Evolutionary conservation across 306 rosid species (phyloP).

Genomic region (Cicer judaicum): DNA sequence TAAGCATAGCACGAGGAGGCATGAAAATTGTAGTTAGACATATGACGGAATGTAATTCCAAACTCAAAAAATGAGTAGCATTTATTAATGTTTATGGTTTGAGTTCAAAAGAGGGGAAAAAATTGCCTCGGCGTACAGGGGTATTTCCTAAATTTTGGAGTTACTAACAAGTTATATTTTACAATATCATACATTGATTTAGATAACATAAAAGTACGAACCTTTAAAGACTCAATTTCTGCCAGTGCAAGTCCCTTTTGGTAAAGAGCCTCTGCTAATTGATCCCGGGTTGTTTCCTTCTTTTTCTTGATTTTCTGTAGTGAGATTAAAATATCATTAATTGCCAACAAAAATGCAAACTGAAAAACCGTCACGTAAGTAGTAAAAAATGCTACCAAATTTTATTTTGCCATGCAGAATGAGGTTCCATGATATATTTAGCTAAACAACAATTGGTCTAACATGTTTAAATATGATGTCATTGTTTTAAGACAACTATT

Average conservation of each 20-base stretch:
- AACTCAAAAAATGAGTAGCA: slow-evolving; percentile 2
- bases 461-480: slow-evolving; percentile 27
- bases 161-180: slow-evolving; percentile 3
- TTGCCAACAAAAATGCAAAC: slow-evolving; percentile 34
- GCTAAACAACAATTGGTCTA: slow-evolving; percentile 12
- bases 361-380: slow-evolving; percentile 3
- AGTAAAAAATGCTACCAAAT: slow-evolving; percentile 1
- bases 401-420: background rate
- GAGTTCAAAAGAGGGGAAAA: background rate
- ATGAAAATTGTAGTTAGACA: slow-evolving; percentile 4
- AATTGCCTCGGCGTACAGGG: slow-evolving; percentile 2
- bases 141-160: slow-evolving; percentile 30
- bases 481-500: slow-evolving; percentile 13
- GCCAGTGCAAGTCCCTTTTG: slow-evolving; percentile 90
- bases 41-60: slow-evolving; percentile 14
- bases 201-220: slow-evolving; percentile 49
- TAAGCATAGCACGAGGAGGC: slow-evolving; percentile 14
- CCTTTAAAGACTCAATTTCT: slow-evolving; percentile 74
- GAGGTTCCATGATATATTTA: slow-evolving; percentile 3
- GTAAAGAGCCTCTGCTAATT: slow-evolving; percentile 84
- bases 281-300: slow-evolving; percentile 84
- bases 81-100: slow-evolving; percentile 15
- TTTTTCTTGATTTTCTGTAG: slow-evolving; percentile 78
- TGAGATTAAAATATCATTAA: slow-evolving; percentile 26
- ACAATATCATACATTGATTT: slow-evolving; percentile 18